Evolutionary conservation across 1,284 basidiomycete genomes (phyloP).

Genomic region (Ustilago esculenta): DNA sequence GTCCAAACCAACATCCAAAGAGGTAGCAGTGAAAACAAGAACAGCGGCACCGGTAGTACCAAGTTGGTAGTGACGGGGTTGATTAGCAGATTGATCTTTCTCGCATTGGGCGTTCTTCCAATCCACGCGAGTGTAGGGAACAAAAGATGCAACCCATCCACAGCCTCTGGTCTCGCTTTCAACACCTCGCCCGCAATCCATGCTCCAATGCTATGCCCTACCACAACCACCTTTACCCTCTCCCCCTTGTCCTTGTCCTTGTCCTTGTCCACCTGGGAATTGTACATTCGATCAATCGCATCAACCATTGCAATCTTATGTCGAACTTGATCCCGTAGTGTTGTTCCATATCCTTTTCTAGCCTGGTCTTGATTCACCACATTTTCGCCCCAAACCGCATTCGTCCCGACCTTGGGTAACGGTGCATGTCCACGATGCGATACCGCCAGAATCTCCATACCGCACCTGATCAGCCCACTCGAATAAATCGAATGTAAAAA

Average conservation of each 20-base stretch:
- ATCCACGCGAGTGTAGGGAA: slow-evolving; percentile 58
- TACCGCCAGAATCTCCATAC: slow-evolving; percentile 50
- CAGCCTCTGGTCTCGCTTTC: slow-evolving; percentile 19
- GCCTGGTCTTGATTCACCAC: slow-evolving; percentile 10
- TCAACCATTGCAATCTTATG: slow-evolving; percentile 53
- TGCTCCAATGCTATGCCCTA: slow-evolving; percentile 54
- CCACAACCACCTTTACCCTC: slow-evolving; percentile 43
- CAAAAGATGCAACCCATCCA: slow-evolving; percentile 50
- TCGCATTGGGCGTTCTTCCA: slow-evolving; percentile 49
- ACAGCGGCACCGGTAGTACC: slow-evolving; percentile 35
- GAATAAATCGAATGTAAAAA: slow-evolving; percentile 46
- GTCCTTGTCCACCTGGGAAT: no score
- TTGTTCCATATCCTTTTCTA: slow-evolving; percentile 23
- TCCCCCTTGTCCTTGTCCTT: background rate
- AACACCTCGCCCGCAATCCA: slow-evolving; percentile 50
- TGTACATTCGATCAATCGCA: slow-evolving; percentile 25
- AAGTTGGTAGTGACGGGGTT: slow-evolving; percentile 12
- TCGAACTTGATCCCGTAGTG: slow-evolving; percentile 48
- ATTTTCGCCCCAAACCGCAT: slow-evolving; percentile 28
- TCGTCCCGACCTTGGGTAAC: slow-evolving; percentile 23
- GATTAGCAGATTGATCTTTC: slow-evolving; percentile 20
- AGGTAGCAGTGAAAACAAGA: slow-evolving; percentile 48
- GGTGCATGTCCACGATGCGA: slow-evolving; percentile 54
- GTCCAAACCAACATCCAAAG: slow-evolving; percentile 31
- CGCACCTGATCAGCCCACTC: background rate